A percentile compares a stretch with the other conserved stretches of the same genome.
Evolutionary conservation across 2,329 filamentous ascomycete species (phyloP).

Genomic region (Claviceps monticola): DNA sequence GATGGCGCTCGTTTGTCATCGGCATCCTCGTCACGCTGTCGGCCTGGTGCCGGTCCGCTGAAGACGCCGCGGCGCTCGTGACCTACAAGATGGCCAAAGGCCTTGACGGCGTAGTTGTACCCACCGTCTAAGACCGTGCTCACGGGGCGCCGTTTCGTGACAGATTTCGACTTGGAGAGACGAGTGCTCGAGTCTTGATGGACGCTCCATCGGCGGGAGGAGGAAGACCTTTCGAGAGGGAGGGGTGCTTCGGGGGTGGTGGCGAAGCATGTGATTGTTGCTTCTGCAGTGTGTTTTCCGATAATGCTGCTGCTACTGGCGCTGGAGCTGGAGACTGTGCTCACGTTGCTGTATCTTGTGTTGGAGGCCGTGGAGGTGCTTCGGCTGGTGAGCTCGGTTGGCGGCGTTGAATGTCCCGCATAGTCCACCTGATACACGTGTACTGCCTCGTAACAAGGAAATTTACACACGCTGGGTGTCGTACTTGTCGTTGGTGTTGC

Average conservation of each 20-base stretch:
- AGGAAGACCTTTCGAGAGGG: conserved; percentile 8
- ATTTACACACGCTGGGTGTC: conserved; percentile 8
- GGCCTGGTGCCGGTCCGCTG: conserved; percentile 4
- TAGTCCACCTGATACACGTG: conserved; percentile 19
- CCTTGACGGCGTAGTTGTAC: conserved; percentile 13
- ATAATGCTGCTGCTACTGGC: conserved; percentile 15
- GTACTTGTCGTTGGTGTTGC: background rate
- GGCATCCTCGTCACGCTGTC: conserved; percentile 11
- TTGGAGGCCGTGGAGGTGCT: conserved; percentile 16
- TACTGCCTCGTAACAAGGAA: conserved; percentile 34
- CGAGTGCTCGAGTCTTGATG: conserved; percentile 10
- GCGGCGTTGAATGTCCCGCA: conserved; percentile 1
- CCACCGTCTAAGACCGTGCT: conserved; percentile 16
- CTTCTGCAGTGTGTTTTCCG: conserved; percentile 12
- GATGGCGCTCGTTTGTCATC: conserved; percentile 13
- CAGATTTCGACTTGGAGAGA: conserved; percentile 9
- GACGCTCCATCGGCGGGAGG: conserved; percentile 15
- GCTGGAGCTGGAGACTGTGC: conserved; percentile 14
- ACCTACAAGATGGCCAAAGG: conserved; percentile 13
- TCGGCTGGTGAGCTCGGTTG: conserved; percentile 9
- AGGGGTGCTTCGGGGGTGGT: conserved; percentile 10
- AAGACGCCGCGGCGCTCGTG: conserved; percentile 10
- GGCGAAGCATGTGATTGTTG: conserved; percentile 14
- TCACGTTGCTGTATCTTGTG: conserved; percentile 11
- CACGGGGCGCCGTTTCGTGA: conserved; percentile 14